A percentile compares a stretch with the other conserved stretches of the same genome.
Conservation (phyloP, 1,139 yeast genomes). For the Yamadazyma sp. region DNA sequence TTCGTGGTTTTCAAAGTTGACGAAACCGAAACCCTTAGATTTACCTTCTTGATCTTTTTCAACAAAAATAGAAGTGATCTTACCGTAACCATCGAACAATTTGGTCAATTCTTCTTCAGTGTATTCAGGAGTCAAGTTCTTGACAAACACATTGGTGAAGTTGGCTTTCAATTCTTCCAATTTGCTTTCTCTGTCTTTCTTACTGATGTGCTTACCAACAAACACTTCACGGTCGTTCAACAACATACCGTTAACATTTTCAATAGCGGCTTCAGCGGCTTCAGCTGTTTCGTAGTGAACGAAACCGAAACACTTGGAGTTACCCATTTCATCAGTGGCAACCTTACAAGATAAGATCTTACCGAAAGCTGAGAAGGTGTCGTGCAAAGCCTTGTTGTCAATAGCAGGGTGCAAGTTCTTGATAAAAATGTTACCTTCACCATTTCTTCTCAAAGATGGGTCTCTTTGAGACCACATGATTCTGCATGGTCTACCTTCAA, state of each 20-base stretch:
- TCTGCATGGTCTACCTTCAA: slow-evolving; percentile 97
- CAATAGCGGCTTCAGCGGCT: slow-evolving; percentile 94
- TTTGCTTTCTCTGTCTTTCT: slow-evolving; percentile 94
- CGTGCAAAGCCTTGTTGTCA: slow-evolving; percentile 98
- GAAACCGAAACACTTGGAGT: slow-evolving; percentile 95
- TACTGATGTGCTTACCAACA: slow-evolving; percentile 93
- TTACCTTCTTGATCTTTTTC: slow-evolving; percentile 86
- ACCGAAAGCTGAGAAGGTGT: slow-evolving; percentile 97
- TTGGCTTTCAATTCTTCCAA: slow-evolving; percentile 88
- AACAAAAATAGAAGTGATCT: slow-evolving; percentile 80
- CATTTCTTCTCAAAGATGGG: slow-evolving; percentile 93
- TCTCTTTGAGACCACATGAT: slow-evolving; percentile 99
- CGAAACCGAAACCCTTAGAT: slow-evolving; percentile 94
- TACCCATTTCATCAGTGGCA: slow-evolving; percentile 91
- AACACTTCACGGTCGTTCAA: slow-evolving; percentile 95
- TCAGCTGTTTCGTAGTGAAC: slow-evolving; percentile 95
- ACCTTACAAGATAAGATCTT: slow-evolving; percentile 95
- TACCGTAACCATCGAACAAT: slow-evolving; percentile 74
- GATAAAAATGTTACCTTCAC: slow-evolving; percentile 96
- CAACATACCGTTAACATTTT: slow-evolving; percentile 97
- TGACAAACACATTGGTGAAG: slow-evolving; percentile 93
- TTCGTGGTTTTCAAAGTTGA: slow-evolving; percentile 85
- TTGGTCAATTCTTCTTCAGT: slow-evolving; percentile 72
- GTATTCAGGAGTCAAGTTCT: slow-evolving; percentile 78
- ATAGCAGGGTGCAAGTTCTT: slow-evolving; percentile 98